These are phyloP conservation scores for Pezicula carpinea DNA, from an alignment of 2,329 filamentous ascomycete species.

Conservation along the genomic window DNA sequence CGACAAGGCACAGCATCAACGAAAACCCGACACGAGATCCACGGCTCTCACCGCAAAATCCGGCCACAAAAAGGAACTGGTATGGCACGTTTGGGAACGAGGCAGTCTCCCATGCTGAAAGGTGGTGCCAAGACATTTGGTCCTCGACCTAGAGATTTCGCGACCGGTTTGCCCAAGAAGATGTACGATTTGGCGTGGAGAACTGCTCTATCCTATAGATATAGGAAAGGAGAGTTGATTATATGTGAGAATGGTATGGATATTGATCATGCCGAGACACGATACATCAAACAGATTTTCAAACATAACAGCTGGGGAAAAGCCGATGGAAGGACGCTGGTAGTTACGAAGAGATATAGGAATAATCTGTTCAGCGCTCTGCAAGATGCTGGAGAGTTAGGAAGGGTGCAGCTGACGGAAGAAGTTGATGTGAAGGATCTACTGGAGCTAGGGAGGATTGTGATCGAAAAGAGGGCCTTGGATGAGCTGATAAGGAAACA, in stretches of 20 bases:
- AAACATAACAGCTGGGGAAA: conserved; percentile 65
- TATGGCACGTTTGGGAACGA: conserved; percentile 70
- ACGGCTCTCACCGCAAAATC: conserved; percentile 78
- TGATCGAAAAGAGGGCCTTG: conserved; percentile 81
- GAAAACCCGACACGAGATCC: conserved; percentile 79
- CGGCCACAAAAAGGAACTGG: conserved; percentile 84
- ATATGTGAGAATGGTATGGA: conserved; percentile 77
- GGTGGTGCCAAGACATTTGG: conserved; percentile 88
- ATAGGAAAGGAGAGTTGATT: conserved; percentile 79
- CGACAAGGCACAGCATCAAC: conserved; percentile 80
- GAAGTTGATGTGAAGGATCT: conserved; percentile 96
- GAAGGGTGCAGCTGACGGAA: conserved; percentile 62
- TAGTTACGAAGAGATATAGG: conserved; percentile 62
- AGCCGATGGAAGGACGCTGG: conserved; percentile 63
- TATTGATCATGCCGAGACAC: conserved; percentile 45
- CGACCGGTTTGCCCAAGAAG: conserved; percentile 76
- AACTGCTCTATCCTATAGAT: conserved; percentile 88
- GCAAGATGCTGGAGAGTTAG: conserved; percentile 58
- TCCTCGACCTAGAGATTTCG: conserved; percentile 89
- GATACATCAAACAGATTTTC: conserved; percentile 65
- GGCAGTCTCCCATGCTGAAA: conserved; percentile 73
- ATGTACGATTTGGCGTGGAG: conserved; percentile 95
- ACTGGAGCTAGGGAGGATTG: conserved; percentile 75
- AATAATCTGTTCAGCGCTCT: conserved; percentile 64
- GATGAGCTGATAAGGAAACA: conserved; percentile 69